phyloP scores from a whole-genome alignment of 768 basidiomycete species.

The Lentinula boryana region DNA sequence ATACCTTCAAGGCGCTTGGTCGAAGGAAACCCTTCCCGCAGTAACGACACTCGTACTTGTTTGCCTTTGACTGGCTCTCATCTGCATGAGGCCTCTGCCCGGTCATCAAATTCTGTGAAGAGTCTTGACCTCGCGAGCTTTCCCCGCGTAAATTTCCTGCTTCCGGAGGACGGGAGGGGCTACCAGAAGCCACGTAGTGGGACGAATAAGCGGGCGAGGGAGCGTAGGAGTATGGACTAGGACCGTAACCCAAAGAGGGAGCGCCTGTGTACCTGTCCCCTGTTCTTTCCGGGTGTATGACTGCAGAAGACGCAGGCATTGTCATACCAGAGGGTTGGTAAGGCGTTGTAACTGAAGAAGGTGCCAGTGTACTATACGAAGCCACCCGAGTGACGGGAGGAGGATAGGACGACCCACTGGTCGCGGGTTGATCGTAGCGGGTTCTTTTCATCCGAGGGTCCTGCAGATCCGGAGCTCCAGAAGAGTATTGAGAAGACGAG shows the following conservation, averaged over 20 bases:
- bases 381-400: not conserved
- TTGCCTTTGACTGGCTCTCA: not conserved
- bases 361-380: not conserved
- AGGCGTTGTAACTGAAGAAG: not conserved
- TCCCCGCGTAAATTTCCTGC: not conserved
- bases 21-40: slow-evolving; percentile 53
- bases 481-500: not conserved
- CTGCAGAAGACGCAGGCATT: not conserved
- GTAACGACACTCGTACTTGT: slow-evolving; percentile 46
- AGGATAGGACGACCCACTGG: not conserved
- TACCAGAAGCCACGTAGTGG: not conserved
- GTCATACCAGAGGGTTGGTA: not conserved
- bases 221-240: not conserved
- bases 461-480: not conserved
- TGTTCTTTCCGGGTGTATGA: not conserved
- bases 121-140: not conserved
- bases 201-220: not conserved
- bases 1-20: slow-evolving; percentile 52
- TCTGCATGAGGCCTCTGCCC: not conserved
- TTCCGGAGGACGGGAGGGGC: not conserved
- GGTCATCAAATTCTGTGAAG: not conserved
- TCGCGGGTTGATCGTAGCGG: not conserved
- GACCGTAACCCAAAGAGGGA: not conserved
- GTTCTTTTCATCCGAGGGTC: not conserved
- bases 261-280: not conserved